These are phyloP conservation scores for Paecilomyces sp. DNA, from an alignment of 2,329 filamentous ascomycete species.

Conservation along the genomic window DNA sequence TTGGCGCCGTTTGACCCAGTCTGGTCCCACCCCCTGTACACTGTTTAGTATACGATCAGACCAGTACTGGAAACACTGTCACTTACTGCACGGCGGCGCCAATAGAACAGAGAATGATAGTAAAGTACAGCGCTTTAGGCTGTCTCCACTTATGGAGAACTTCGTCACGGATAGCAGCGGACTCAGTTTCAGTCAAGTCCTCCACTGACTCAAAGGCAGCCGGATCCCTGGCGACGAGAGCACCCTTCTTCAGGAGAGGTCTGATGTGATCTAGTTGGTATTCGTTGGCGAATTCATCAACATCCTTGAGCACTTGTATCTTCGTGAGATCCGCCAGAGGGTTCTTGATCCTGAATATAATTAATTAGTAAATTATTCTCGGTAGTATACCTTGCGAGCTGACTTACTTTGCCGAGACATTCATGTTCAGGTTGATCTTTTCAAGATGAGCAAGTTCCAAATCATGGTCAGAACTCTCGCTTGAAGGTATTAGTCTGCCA, in stretches of 20 bases:
- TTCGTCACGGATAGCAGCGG: constrained; percentile 38
- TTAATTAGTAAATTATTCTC: neutral
- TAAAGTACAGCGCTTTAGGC: constrained; percentile 42
- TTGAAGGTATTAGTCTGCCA: neutral
- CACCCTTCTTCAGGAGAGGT: constrained; percentile 28
- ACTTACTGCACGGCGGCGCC: constrained; percentile 46
- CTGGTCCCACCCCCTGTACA: constrained; percentile 41
- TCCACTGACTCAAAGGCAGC: constrained; percentile 37
- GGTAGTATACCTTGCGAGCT: no score
- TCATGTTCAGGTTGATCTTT: constrained; percentile 17
- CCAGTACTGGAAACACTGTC: neutral
- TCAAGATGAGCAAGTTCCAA: constrained; percentile 11
- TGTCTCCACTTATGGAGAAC: constrained; percentile 45
- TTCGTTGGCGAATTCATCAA: constrained; percentile 40
- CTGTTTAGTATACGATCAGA: constrained; percentile 3
- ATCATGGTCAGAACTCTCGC: neutral
- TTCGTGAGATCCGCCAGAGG: constrained; percentile 24
- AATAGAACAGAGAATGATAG: constrained; percentile 46
- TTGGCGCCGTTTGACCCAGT: constrained; percentile 50
- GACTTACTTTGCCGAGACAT: constrained; percentile 17
- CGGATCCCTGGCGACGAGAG: constrained; percentile 44
- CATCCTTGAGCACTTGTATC: constrained; percentile 21
- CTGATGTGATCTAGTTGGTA: constrained; percentile 55
- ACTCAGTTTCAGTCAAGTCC: constrained; percentile 36
- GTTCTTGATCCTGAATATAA: constrained; percentile 14